Percentiles rank a stretch among this genome's conserved stretches.
Evolutionary conservation across 75 land plant genomes (phyloP).

Genomic region (Ceratopteris richardii): DNA sequence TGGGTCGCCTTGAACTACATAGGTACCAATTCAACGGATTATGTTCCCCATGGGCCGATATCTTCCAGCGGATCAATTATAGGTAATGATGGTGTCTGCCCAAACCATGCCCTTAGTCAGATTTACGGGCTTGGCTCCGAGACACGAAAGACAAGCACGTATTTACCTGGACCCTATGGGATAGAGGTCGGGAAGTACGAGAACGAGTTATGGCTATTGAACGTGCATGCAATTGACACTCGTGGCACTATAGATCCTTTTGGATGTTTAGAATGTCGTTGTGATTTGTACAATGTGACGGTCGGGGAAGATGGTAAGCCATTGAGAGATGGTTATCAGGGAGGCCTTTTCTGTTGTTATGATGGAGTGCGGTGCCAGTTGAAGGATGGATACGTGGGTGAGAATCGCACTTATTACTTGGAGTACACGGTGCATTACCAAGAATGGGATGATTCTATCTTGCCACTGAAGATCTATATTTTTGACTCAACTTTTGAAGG

Average conservation of each 20-base stretch:
- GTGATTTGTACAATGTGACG: constrained; percentile 70
- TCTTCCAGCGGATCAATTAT: constrained; percentile 2
- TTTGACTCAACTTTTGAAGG: constrained; percentile 50
- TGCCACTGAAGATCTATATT: constrained; percentile 56
- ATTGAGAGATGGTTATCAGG: constrained; percentile 40
- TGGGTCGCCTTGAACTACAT: constrained; percentile 58
- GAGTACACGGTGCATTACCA: constrained; percentile 68
- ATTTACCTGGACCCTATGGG: constrained; percentile 75
- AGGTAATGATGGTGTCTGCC: constrained; percentile 55
- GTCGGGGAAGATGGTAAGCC: constrained; percentile 35
- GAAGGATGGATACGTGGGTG: constrained; percentile 38
- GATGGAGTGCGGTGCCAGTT: constrained; percentile 58
- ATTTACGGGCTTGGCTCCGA: constrained; percentile 80
- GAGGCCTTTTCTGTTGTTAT: constrained; percentile 74
- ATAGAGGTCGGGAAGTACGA: constrained; percentile 64
- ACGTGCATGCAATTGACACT: constrained; percentile 94
- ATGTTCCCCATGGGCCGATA: too few species aligned
- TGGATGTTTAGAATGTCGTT: constrained; percentile 85
- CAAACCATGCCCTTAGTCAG: constrained; percentile 29
- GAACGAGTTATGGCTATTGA: constrained; percentile 63
- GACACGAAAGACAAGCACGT: constrained; percentile 60
- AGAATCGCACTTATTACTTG: constrained; percentile 48
- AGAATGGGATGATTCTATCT: constrained; percentile 49
- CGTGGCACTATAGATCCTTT: constrained; percentile 49
- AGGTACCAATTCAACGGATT: neutral